Conservation (phyloP, 2,329 filamentous ascomycete genomes). For the Macrophomina tecta region DNA sequence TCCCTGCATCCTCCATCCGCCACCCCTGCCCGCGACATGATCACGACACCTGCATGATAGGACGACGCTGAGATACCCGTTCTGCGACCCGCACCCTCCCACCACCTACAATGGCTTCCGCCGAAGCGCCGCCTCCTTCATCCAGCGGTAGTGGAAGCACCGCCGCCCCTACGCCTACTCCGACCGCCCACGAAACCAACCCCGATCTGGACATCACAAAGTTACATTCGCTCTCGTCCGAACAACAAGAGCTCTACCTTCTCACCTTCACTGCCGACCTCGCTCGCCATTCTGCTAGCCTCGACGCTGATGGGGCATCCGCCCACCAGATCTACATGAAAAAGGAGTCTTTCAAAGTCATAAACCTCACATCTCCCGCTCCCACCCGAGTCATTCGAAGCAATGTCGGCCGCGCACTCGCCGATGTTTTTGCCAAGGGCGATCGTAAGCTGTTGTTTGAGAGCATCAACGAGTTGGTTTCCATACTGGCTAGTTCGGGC, state of each 20-base stretch:
- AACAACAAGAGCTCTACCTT: conserved; percentile 95
- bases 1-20: neutral
- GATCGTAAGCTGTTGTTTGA: conserved; percentile 93
- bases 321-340: conserved; percentile 91
- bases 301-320: conserved; percentile 80
- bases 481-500: conserved; percentile 69
- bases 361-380: conserved; percentile 79
- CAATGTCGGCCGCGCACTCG: conserved; percentile 84
- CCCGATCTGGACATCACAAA: conserved; percentile 89
- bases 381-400: conserved; percentile 89
- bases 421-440: conserved; percentile 80
- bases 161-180: neutral
- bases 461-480: conserved; percentile 85
- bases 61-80: conserved; percentile 11
- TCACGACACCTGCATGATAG: conserved; percentile 7
- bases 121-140: conserved; percentile 34
- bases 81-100: neutral
- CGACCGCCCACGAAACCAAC: conserved; percentile 47
- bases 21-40: conserved; percentile 9
- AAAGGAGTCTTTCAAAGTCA: conserved; percentile 90
- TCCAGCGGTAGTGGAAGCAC: conserved; percentile 43
- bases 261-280: conserved; percentile 86
- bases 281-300: conserved; percentile 75
- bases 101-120: conserved; percentile 23
- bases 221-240: conserved; percentile 84